Evolutionary conservation across 345 rosid species (phyloP), one percentile per base, ranked within the genome.

Genomic region (Crucihimalaya himalaica): DNA sequence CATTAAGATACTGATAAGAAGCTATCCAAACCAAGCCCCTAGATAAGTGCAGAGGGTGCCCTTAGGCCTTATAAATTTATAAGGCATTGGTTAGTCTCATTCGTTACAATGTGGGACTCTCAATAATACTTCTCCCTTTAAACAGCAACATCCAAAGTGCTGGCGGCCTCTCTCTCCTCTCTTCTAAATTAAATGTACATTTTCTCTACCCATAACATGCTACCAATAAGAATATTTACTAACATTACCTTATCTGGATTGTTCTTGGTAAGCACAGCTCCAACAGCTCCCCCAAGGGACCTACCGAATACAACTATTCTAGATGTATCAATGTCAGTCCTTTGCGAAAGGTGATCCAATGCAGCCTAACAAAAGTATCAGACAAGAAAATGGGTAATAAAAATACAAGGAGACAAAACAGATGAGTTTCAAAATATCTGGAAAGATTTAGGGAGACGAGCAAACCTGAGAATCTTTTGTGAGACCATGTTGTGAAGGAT

Each of bases 261-360:
- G 82, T 87, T 95, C 85, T 84, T 90, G 48, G 94, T 79, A 62
- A 95, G 90, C 70, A 86, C 83, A 72, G 99, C 70, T 73, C 99
- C 99, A 52, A 95, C 99, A 34, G 99, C 99, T 80, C 99, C 99
- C 28, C 99, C 99, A 34, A 95, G 96, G 59, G 99, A 95, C 79
- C 99, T 89, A 78, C 99, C 99, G 75, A 95, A 95, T 1, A 95
- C 97, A 37, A 92, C 74, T 78, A 95, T 89, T 73, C 98, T 83
- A 68, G 96, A 86, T 34, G 94, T 84, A 81, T 92, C 99, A 82
- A 92, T 87, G 78, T 95, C 99, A 71, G 86, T 84, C 84, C 98
- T 84, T 79, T 86, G 87, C 73, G 55, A 79, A 54, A 95, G 98
- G 80, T 95, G 97, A 81, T 95, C 98, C 87, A 95, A 69, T 47